These are phyloP conservation scores for Agrocybe praecox DNA, from an alignment of 768 basidiomycete species.

Conservation along the genomic window DNA sequence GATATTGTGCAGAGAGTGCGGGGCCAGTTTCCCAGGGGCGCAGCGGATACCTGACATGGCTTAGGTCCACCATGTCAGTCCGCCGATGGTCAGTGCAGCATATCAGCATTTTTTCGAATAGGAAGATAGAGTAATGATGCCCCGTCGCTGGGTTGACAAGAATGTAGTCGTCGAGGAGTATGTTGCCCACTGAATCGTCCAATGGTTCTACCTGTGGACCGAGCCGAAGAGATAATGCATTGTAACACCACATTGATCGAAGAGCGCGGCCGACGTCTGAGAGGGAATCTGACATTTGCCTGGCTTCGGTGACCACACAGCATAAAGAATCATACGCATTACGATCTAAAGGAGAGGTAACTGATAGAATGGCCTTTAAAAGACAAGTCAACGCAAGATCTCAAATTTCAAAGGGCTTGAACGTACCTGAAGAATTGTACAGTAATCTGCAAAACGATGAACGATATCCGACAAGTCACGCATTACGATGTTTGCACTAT, in stretches of 20 bases:
- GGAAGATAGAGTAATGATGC: slow-evolving; percentile 29
- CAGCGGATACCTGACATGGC: slow-evolving; percentile 30
- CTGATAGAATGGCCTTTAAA: slow-evolving; percentile 28
- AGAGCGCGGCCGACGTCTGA: slow-evolving; percentile 38
- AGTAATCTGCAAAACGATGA: slow-evolving; percentile 32
- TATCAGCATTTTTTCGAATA: slow-evolving; percentile 37
- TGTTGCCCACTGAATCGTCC: slow-evolving; percentile 29
- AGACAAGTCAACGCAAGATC: neutral
- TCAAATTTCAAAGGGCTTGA: neutral
- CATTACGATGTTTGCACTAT: slow-evolving; percentile 27
- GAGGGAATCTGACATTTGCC: slow-evolving; percentile 34
- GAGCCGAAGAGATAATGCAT: slow-evolving; percentile 28
- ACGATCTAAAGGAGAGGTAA: slow-evolving; percentile 27
- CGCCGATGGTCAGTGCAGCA: slow-evolving; percentile 31
- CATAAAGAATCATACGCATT: slow-evolving; percentile 36
- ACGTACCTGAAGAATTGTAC: slow-evolving; percentile 29
- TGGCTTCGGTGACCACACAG: slow-evolving; percentile 27
- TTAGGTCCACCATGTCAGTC: slow-evolving; percentile 8
- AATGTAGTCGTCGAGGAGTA: slow-evolving; percentile 37
- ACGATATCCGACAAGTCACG: slow-evolving; percentile 32
- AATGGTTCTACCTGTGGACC: slow-evolving; percentile 26
- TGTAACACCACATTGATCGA: slow-evolving; percentile 33
- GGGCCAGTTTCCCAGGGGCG: slow-evolving; percentile 40
- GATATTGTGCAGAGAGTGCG: slow-evolving; percentile 27
- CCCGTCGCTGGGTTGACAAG: slow-evolving; percentile 22